A percentile compares a stretch with the other conserved stretches of the same genome.
Conservation (phyloP, 164 flowering plant species). For the Aristolochia fimbriata region DNA sequence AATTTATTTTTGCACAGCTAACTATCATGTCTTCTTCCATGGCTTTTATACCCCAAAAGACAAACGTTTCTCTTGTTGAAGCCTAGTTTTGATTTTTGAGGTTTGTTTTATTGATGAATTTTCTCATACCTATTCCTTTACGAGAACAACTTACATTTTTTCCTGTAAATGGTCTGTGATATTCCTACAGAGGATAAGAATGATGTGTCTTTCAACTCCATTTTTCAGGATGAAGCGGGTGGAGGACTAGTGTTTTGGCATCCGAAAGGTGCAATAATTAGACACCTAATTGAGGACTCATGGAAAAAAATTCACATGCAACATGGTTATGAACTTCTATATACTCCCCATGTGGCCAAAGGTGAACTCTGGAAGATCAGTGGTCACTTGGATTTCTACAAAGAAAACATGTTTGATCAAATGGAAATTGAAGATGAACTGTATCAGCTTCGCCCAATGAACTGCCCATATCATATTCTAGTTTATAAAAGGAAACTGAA, state of each 20-base stretch:
- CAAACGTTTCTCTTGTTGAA: too few species aligned
- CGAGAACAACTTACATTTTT: too few species aligned
- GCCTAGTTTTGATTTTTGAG: too few species aligned
- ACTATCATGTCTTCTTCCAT: too few species aligned
- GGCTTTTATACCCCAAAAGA: too few species aligned
- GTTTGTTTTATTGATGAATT: too few species aligned
- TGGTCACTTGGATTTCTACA: constrained; percentile 92
- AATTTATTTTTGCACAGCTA: too few species aligned
- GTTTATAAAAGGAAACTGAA: constrained; percentile 69
- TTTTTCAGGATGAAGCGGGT: constrained; percentile 87
- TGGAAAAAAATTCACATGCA: constrained; percentile 76
- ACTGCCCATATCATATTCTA: constrained; percentile 92
- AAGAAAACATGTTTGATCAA: constrained; percentile 92
- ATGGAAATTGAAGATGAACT: constrained; percentile 88
- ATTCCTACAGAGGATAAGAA: too few species aligned
- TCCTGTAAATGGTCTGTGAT: too few species aligned
- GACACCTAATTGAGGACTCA: constrained; percentile 84
- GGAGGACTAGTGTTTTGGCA: constrained; percentile 98
- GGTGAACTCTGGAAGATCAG: constrained; percentile 94
- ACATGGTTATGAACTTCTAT: constrained; percentile 70
- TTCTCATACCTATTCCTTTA: too few species aligned
- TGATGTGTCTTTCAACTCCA: background rate
- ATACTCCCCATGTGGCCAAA: constrained; percentile 90
- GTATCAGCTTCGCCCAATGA: constrained; percentile 97
- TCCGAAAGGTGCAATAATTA: constrained; percentile 82